phyloP scores from a whole-genome alignment of 2,329 filamentous ascomycete genomes.

The Colletotrichum sp. region DNA sequence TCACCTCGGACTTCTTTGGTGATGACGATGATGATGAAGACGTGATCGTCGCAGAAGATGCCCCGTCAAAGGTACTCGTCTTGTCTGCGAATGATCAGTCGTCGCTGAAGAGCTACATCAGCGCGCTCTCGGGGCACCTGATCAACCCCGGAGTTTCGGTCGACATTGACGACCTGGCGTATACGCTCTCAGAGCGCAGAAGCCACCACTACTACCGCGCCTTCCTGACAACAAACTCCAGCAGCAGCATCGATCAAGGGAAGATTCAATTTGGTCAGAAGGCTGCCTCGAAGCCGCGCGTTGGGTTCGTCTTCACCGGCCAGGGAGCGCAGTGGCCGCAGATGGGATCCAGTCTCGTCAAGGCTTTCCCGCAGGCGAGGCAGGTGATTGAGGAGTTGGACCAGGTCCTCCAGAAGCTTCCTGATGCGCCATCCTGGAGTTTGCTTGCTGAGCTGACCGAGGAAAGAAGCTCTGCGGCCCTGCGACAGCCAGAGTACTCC shows the following conservation, averaged over 20 bases:
- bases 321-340: constrained; percentile 36
- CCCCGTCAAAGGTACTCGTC: neutral
- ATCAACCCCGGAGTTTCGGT: constrained; percentile 28
- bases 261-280: neutral
- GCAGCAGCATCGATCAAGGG: neutral
- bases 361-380: neutral
- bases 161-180: constrained; percentile 28
- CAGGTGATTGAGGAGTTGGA: constrained; percentile 25
- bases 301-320: constrained; percentile 31
- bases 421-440: neutral
- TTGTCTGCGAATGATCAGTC: neutral
- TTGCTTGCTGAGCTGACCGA: constrained; percentile 26
- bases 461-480: constrained; percentile 9
- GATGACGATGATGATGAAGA: neutral
- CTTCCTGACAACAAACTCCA: constrained; percentile 28
- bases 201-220: constrained; percentile 24
- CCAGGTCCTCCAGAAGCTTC: constrained; percentile 7
- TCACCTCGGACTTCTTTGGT: neutral
- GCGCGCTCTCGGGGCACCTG: neutral
- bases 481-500: constrained; percentile 34
- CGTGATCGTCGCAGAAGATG: neutral
- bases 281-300: neutral
- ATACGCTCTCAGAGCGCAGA: constrained; percentile 30
- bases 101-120: neutral
- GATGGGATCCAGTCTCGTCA: constrained; percentile 26